Conservation (phyloP, 148 eudicot species). For the Simmondsia chinensis region DNA sequence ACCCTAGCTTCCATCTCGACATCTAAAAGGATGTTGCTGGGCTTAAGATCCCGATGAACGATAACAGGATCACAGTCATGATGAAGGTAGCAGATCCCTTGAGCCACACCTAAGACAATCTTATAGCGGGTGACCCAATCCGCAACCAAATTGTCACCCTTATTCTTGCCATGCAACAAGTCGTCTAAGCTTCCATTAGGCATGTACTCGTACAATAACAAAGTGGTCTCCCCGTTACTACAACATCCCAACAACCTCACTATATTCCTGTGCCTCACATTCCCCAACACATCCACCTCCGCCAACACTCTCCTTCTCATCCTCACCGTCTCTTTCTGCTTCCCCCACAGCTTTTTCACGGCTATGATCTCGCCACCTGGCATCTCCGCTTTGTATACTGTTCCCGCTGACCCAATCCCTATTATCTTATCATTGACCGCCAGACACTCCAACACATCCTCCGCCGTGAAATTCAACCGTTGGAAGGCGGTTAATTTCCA, state of each 20-base stretch:
- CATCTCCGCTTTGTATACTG: conserved; percentile 79
- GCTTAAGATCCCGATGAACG: conserved; percentile 87
- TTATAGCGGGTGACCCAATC: conserved; percentile 85
- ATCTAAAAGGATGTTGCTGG: conserved; percentile 77
- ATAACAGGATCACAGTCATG: conserved; percentile 94
- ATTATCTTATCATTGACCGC: conserved; percentile 58
- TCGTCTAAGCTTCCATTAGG: conserved; percentile 93
- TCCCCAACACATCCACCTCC: conserved; percentile 88
- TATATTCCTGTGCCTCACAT: conserved; percentile 84
- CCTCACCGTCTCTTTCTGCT: conserved; percentile 52
- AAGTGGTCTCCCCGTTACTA: conserved; percentile 56
- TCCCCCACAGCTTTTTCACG: conserved; percentile 77
- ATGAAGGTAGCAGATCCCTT: conserved; percentile 85
- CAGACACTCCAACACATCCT: conserved; percentile 70
- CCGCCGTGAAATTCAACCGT: conserved; percentile 76
- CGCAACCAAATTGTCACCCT: conserved; percentile 44
- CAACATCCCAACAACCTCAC: conserved; percentile 87
- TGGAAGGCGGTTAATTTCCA: conserved; percentile 91
- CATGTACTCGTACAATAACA: conserved; percentile 95
- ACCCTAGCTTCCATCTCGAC: conserved; percentile 90
- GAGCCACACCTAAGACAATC: conserved; percentile 91
- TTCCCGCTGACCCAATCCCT: conserved; percentile 91
- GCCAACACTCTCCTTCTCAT: conserved; percentile 57
- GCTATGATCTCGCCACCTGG: conserved; percentile 90
- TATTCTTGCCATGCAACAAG: conserved; percentile 63